A percentile compares a stretch with the other conserved stretches of the same genome.
phyloP scores from a whole-genome alignment of 2,329 filamentous ascomycete genomes.

The Sclerotinia sclerotiorum region DNA sequence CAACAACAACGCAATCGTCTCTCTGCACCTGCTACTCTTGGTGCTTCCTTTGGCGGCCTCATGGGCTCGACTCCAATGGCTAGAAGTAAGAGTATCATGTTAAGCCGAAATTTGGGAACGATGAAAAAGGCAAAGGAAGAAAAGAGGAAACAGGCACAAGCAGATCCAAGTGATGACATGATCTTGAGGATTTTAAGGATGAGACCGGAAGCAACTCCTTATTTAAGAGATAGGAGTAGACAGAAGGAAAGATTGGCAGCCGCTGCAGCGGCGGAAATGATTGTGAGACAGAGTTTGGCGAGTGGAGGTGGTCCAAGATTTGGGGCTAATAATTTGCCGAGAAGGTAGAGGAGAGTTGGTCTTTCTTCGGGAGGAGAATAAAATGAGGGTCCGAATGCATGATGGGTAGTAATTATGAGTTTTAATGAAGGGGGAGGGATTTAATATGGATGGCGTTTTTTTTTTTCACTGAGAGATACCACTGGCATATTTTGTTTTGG shows the following conservation, averaged over 20 bases:
- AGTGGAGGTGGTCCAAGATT: slow-evolving; percentile 46
- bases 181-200: slow-evolving; percentile 92
- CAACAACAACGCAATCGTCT: slow-evolving; percentile 73
- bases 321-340: slow-evolving; percentile 40
- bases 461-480: slow-evolving; percentile 12
- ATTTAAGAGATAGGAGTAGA: slow-evolving; percentile 84
- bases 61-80: slow-evolving; percentile 69
- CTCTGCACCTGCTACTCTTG: slow-evolving; percentile 62
- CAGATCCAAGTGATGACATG: slow-evolving; percentile 97
- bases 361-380: neutral
- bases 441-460: slow-evolving; percentile 16
- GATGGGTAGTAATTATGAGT: slow-evolving; percentile 12
- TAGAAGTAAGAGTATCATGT: slow-evolving; percentile 80
- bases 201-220: slow-evolving; percentile 83
- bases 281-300: slow-evolving; percentile 87
- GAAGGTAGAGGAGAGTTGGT: slow-evolving; percentile 31
- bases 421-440: slow-evolving; percentile 3
- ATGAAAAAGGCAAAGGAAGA: slow-evolving; percentile 97
- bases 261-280: slow-evolving; percentile 86
- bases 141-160: slow-evolving; percentile 91
- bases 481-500: slow-evolving; percentile 15
- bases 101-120: slow-evolving; percentile 88
- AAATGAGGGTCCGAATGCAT: neutral
- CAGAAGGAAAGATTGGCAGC: slow-evolving; percentile 94
- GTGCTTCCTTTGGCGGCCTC: slow-evolving; percentile 55